A percentile compares a stretch with the other conserved stretches of the same genome.
Evolutionary conservation across 140 eudicot species (phyloP).

Genomic region (Stevia rebaudiana): DNA sequence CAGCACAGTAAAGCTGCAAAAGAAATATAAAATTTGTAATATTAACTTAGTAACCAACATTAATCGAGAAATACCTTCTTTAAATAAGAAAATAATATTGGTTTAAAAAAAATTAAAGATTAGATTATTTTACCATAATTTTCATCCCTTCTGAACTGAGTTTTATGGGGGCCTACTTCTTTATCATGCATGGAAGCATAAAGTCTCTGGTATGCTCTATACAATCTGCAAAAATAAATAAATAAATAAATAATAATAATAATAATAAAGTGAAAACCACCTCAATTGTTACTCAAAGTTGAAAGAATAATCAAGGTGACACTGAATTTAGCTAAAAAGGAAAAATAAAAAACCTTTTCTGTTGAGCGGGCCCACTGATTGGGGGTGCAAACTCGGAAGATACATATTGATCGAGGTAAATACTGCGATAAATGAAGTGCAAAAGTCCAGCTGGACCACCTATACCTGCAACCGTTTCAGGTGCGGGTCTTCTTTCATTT

Average conservation of each 20-base stretch:
- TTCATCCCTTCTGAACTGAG: conserved; percentile 94
- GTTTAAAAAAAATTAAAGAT: neutral
- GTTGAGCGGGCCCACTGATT: conserved; percentile 51
- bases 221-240: conserved; percentile 50
- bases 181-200: conserved; percentile 90
- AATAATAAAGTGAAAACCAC: too few relatives aligned
- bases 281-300: neutral
- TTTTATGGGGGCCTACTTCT: conserved; percentile 78
- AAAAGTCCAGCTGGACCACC: conserved; percentile 98
- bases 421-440: conserved; percentile 90
- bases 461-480: conserved; percentile 39
- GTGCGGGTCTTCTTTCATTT: conserved; percentile 39
- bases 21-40: neutral
- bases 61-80: conserved; percentile 1
- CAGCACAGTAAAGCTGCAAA: conserved; percentile 86
- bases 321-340: neutral
- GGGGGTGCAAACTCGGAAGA: conserved; percentile 94
- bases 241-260: too few relatives aligned
- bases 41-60: neutral
- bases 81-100: neutral
- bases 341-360: conserved; percentile 55
- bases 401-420: conserved; percentile 79
- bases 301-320: neutral
- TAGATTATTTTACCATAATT: conserved; percentile 51
- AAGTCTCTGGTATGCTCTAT: conserved; percentile 79